Base-by-base conservation (phyloP, 106 monocot species). In the Ottelia alismoides region DNA sequence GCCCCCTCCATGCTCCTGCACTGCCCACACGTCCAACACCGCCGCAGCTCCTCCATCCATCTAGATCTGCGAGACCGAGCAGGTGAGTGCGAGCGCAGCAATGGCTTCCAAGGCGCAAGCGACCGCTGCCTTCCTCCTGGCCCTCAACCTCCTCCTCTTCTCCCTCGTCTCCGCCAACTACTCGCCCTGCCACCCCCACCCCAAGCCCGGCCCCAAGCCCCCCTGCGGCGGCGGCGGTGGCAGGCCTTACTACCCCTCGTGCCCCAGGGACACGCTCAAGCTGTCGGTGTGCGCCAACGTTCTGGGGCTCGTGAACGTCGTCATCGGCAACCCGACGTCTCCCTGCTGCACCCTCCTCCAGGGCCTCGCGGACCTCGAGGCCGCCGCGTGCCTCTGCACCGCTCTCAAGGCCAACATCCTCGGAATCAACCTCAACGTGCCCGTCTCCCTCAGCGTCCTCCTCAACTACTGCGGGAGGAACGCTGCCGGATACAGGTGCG, bases 311-410 rank as follows among this genome's bases (percentile, higher is more conserved):
- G 7, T 53, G 6, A 26, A 53, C 14, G 4, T 53, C 24, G 11
- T 3, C 1, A 0, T 53, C 12, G 53, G 53, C 17, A 7, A 11
- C 3, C 27, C 53, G 53, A 63, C 26, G 27, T 45, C 18, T 25
- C 22, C 57, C 0, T 77, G 77, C 61, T 77, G 77, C 62, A 57
- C 77, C 19, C 21, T 77, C 45, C n/a, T n/a, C n/a, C n/a, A n/a
- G n/a, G n/a, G n/a, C n/a, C n/a, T n/a, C n/a, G n/a, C n/a, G n/a
- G n/a, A n/a, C n/a, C n/a, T n/a, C n/a, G n/a, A n/a, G n/a, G n/a
- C n/a, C n/a, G n/a, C n/a, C n/a, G n/a, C n/a, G 35, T 79, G 79
- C 65, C 65, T 79, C 22, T 79, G 79, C 69, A 79, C 70, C 16
- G 43, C 70, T 62, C 61, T 79, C 47, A 52, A 60, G 53, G 56